Evolutionary conservation across 768 basidiomycete species (phyloP), one percentile per base, ranked within the genome.

Genomic region (Boletus rex-veris): DNA sequence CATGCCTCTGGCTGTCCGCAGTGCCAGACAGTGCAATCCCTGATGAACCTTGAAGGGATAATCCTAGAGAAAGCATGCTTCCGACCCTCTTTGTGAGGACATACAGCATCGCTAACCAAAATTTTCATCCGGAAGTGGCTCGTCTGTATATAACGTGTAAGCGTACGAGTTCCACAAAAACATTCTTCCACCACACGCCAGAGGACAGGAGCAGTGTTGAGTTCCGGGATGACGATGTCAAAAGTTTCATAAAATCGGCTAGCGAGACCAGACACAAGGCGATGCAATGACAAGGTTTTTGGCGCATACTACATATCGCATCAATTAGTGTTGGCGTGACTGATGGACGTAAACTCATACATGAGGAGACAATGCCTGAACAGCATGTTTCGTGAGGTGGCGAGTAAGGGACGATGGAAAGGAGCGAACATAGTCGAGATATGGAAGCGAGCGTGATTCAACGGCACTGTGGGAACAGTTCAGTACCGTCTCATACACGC

Each of bases 141-240:
- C 28, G 11, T 49, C 40, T 21, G 33, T 14, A 30, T 19, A 35
- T n/a, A 50, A 45, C 35, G 11, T 50, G 26, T 40, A 38, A 47
- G 80, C 92, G 45, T 72, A 95, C 92, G 88, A 51, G 84, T 84
- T 38, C 90, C 85, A 46, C 84, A 81, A 49, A 95, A 73, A 12
- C 76, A 74, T 52, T 82, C 78, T 37, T 62, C 67, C 19, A 86
- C 77, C 2, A 84, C 75, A 15, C 88, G 78, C 92, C 92, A 96
- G 35, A 93, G 75, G 18, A 93, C 70, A 2, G 88, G 87, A 9
- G 83, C 83, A 3, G 79, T 79, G 64, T 95, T 96, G 57, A 78
- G 71, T 64, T 90, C 89, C 5, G 93, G 91, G 7, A 84, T 83
- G 46, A 69, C 66, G 15, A 94, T 71, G 18, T 78, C 80, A 67